Conservation (phyloP, 257 asterid species). For the Thymus mandschuricus region DNA sequence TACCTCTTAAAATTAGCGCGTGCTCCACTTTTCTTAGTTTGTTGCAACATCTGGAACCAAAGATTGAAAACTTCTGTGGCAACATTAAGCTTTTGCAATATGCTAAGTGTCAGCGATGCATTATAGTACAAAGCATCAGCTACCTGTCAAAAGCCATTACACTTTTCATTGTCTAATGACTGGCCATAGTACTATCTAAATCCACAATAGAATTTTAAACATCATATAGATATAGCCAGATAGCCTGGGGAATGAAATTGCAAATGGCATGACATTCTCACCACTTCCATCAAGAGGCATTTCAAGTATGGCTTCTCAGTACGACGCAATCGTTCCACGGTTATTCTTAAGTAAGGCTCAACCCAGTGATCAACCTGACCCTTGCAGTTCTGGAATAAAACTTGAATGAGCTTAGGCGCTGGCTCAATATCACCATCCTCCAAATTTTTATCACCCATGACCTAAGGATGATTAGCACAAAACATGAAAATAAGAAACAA, state of each 20-base stretch:
- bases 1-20: slow-evolving; percentile 86
- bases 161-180: slow-evolving; percentile 24
- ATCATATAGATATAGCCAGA: neutral
- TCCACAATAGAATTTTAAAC: neutral
- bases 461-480: slow-evolving; percentile 49
- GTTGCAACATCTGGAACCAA: slow-evolving; percentile 96
- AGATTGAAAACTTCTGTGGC: slow-evolving; percentile 90
- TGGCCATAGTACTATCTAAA: slow-evolving; percentile 1
- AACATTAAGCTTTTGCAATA: slow-evolving; percentile 87
- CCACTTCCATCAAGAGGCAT: slow-evolving; percentile 95
- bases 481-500: slow-evolving; percentile 16
- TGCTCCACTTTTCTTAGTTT: slow-evolving; percentile 80
- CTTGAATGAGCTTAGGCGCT: slow-evolving; percentile 97
- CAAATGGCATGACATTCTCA: slow-evolving; percentile 27
- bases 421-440: slow-evolving; percentile 98
- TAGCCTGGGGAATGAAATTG: neutral
- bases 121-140: slow-evolving; percentile 96
- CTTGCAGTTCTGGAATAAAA: slow-evolving; percentile 86
- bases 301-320: slow-evolving; percentile 73
- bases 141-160: slow-evolving; percentile 54
- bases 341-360: slow-evolving; percentile 82
- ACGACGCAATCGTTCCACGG: slow-evolving; percentile 83
- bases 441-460: slow-evolving; percentile 83
- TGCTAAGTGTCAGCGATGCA: slow-evolving; percentile 67
- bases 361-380: slow-evolving; percentile 98